phyloP scores from a whole-genome alignment of 75 land plant species.

The Cupressus sempervirens region DNA sequence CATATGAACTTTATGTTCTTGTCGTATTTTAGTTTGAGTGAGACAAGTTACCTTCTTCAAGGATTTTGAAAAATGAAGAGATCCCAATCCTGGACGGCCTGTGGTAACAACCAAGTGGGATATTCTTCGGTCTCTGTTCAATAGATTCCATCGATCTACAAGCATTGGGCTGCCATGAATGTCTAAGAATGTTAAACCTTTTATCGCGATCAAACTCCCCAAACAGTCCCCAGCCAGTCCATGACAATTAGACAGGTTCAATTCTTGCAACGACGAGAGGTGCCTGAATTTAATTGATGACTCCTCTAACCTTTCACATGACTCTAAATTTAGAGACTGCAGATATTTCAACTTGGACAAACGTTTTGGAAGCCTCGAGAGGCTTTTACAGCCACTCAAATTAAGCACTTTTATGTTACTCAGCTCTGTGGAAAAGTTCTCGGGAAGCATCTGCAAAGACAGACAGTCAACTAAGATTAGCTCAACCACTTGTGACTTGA shows the following conservation, averaged over 20 bases:
- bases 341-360: not conserved
- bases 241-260: not conserved
- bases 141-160: not conserved
- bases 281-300: not conserved
- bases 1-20: no score
- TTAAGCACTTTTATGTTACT: not conserved
- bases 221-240: not conserved
- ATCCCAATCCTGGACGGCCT: not conserved
- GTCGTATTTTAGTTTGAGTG: not conserved
- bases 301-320: not conserved
- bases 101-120: not conserved
- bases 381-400: not conserved
- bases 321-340: not conserved
- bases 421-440: not conserved
- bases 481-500: not conserved
- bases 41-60: not conserved
- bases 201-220: not conserved
- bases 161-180: slow-evolving; percentile 1
- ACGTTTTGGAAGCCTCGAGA: not conserved
- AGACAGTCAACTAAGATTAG: not conserved
- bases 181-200: not conserved
- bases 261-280: not conserved
- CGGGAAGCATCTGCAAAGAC: not conserved
- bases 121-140: not conserved
- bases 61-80: not conserved